phyloP scores from a whole-genome alignment of 768 basidiomycete genomes.

The Xerocomus spinulosus region DNA sequence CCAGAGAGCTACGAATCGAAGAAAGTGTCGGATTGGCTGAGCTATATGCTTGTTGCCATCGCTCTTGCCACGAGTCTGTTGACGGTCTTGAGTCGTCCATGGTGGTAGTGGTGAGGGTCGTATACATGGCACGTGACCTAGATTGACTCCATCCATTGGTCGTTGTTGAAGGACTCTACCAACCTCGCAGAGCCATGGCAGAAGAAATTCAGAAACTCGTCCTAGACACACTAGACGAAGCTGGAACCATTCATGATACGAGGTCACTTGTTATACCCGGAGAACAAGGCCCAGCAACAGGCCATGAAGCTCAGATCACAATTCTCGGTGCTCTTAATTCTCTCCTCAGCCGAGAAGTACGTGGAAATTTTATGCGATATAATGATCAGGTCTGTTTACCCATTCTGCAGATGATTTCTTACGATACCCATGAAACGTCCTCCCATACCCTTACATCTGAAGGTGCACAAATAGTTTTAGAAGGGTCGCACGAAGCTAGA shows the following conservation, averaged over 20 bases:
- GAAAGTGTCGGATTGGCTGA: conserved; percentile 52
- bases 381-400: conserved; percentile 10
- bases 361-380: conserved; percentile 21
- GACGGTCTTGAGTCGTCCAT: conserved; percentile 15
- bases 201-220: conserved; percentile 78
- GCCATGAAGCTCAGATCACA: conserved; percentile 74
- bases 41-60: conserved; percentile 65
- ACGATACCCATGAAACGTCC: conserved; percentile 71
- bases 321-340: conserved; percentile 93
- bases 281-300: conserved; percentile 48
- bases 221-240: conserved; percentile 62
- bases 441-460: conserved; percentile 77
- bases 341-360: conserved; percentile 76
- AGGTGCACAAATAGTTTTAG: conserved; percentile 68
- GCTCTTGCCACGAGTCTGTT: conserved; percentile 19
- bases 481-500: conserved; percentile 93
- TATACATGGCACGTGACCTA: conserved; percentile 13
- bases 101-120: neutral
- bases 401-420: conserved; percentile 68
- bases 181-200: conserved; percentile 48
- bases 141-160: conserved; percentile 12
- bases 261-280: conserved; percentile 65
- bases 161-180: neutral
- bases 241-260: conserved; percentile 60
- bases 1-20: conserved; percentile 41